A percentile compares a stretch with the other conserved stretches of the same genome.
phyloP scores from a whole-genome alignment of 2,329 filamentous ascomycete species.

The Talaromyces sp. region DNA sequence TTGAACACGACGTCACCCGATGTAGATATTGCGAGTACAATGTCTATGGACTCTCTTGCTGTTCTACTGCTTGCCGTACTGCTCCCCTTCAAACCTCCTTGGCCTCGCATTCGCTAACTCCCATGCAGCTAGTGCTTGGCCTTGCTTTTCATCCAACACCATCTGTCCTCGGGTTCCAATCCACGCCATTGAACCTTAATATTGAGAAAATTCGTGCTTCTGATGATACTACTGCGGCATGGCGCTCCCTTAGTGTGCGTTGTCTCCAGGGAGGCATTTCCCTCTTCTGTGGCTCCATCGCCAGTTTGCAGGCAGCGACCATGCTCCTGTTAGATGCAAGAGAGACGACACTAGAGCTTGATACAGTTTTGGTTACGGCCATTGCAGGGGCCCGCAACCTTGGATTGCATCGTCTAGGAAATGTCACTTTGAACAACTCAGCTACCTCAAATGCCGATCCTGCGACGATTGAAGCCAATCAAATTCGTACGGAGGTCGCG shows the following conservation, averaged over 20 bases:
- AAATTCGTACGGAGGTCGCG: constrained; percentile 8
- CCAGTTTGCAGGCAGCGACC: constrained; percentile 14
- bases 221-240: neutral
- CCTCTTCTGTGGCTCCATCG: constrained; percentile 17
- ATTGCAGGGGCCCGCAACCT: constrained; percentile 19
- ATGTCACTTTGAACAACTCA: neutral
- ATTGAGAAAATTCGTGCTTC: constrained; percentile 9
- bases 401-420: constrained; percentile 13
- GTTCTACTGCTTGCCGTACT: constrained; percentile 6
- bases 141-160: constrained; percentile 11
- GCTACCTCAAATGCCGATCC: neutral
- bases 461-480: neutral
- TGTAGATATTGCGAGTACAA: neutral
- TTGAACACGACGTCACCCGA: neutral
- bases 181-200: neutral
- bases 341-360: constrained; percentile 9
- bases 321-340: constrained; percentile 19
- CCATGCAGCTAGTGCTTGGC: constrained; percentile 9
- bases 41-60: constrained; percentile 7
- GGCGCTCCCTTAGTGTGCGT: constrained; percentile 10
- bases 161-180: neutral
- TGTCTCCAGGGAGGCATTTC: constrained; percentile 14
- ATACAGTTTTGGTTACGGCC: constrained; percentile 15
- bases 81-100: neutral
- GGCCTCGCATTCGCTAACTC: neutral